Conservation (phyloP, 768 basidiomycete species). For the Russula lepida region DNA sequence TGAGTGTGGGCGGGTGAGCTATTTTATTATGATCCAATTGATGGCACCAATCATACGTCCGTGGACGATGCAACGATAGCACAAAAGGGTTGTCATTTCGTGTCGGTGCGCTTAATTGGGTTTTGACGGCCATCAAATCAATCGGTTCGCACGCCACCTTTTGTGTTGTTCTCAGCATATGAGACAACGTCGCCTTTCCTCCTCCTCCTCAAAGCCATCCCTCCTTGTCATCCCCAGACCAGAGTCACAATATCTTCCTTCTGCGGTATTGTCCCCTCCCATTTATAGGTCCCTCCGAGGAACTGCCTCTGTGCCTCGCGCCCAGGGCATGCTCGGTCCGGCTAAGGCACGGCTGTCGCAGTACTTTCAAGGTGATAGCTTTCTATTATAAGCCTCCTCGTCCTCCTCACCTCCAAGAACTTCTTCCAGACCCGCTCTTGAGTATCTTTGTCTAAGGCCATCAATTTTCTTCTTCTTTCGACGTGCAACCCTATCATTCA, state of each 20-base stretch:
- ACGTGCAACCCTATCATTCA: not conserved
- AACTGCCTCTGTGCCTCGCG: not conserved
- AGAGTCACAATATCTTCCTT: not conserved
- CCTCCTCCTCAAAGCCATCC: not conserved
- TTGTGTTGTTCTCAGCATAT: slow-evolving; percentile 8
- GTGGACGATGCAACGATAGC: not conserved
- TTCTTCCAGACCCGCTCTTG: not conserved
- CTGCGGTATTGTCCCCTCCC: slow-evolving; percentile 5
- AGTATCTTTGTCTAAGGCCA: not conserved
- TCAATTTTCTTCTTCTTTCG: not conserved
- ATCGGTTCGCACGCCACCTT: slow-evolving; percentile 12
- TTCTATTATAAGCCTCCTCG: slow-evolving; percentile 4
- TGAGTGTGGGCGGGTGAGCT: not conserved
- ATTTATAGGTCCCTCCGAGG: not conserved
- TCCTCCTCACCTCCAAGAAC: not conserved
- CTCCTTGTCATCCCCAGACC: not conserved
- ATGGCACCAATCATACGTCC: not conserved
- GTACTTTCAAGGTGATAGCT: not conserved
- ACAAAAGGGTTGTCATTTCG: slow-evolving; percentile 4
- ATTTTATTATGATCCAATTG: not conserved
- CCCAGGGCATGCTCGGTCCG: slow-evolving; percentile 10
- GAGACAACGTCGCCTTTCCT: not conserved
- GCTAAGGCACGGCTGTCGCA: not conserved
- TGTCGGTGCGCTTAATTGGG: slow-evolving; percentile 6
- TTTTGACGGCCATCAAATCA: not conserved